Evolutionary conservation across 441 rosid genomes (phyloP).

Genomic region (Gossypium davidsonii): DNA sequence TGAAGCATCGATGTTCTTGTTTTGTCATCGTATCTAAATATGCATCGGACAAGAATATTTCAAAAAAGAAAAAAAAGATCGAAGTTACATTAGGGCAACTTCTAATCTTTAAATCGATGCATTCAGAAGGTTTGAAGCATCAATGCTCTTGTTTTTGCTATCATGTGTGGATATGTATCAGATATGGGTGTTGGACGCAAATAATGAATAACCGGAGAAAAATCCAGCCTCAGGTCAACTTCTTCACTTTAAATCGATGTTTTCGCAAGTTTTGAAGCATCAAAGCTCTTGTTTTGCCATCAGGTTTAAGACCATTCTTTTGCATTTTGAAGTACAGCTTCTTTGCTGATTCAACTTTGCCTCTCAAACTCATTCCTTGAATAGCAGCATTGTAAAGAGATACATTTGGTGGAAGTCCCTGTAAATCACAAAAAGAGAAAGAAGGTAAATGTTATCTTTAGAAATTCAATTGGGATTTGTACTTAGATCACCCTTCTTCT

Average conservation of each 20-base stretch:
- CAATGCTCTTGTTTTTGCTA: constrained; percentile 38
- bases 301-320: constrained; percentile 49
- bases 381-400: constrained; percentile 51
- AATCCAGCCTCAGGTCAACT: not conserved
- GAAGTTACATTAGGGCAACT: too few species aligned
- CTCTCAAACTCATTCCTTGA: constrained; percentile 26
- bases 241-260: not conserved
- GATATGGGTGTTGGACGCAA: not conserved
- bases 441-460: not conserved
- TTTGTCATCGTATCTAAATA: not conserved
- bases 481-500: too few species aligned
- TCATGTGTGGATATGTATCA: too few species aligned
- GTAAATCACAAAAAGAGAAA: not conserved
- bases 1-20: too few species aligned
- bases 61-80: not conserved
- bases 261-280: constrained; percentile 56
- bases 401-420: constrained; percentile 50
- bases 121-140: constrained; percentile 53
- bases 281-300: constrained; percentile 66
- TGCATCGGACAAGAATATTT: not conserved
- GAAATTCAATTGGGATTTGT: not conserved
- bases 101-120: not conserved
- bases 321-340: constrained; percentile 56
- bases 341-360: constrained; percentile 52
- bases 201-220: not conserved